These are phyloP conservation scores for Echinosphaeria canescens DNA, from an alignment of 2,329 filamentous ascomycete genomes.

Conservation along the genomic window DNA sequence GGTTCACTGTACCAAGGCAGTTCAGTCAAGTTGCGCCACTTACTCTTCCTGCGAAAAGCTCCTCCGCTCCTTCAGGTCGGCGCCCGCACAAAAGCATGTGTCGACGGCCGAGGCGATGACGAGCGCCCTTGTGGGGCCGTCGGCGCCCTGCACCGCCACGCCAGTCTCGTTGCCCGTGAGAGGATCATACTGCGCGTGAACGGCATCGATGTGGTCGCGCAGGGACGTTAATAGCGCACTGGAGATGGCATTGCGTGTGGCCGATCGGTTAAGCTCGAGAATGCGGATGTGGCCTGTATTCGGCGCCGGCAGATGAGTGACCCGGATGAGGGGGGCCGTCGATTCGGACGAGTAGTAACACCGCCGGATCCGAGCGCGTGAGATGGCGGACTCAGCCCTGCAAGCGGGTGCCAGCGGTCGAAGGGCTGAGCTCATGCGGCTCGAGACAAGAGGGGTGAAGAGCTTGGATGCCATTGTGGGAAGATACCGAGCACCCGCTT, in stretches of 20 bases:
- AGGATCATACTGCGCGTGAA: slow-evolving; percentile 39
- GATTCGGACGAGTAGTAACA: slow-evolving; percentile 11
- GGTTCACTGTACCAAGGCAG: no score
- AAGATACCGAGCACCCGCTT: no score
- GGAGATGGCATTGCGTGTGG: slow-evolving; percentile 82
- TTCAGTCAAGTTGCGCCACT: no score
- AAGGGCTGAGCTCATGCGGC: no score
- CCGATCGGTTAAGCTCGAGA: slow-evolving; percentile 67
- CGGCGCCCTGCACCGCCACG: slow-evolving; percentile 10
- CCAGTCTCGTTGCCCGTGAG: slow-evolving; percentile 27
- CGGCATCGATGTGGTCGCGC: slow-evolving; percentile 46
- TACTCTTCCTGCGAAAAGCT: slow-evolving; percentile 63
- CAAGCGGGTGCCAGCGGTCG: no score
- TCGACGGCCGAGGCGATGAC: slow-evolving; percentile 75
- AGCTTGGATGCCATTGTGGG: no score
- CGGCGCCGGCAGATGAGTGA: slow-evolving; percentile 56
- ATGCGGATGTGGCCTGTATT: slow-evolving; percentile 70
- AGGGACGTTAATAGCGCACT: slow-evolving; percentile 52
- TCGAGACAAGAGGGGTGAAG: no score
- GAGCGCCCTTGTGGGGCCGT: slow-evolving; percentile 51
- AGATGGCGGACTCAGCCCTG: no score
- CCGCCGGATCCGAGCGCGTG: no score
- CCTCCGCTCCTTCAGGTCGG: slow-evolving; percentile 76
- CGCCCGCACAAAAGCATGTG: slow-evolving; percentile 77
- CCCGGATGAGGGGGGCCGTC: slow-evolving; percentile 34